phyloP scores from a whole-genome alignment of 169 alveolate species.

The Plasmodium vinckei region DNA sequence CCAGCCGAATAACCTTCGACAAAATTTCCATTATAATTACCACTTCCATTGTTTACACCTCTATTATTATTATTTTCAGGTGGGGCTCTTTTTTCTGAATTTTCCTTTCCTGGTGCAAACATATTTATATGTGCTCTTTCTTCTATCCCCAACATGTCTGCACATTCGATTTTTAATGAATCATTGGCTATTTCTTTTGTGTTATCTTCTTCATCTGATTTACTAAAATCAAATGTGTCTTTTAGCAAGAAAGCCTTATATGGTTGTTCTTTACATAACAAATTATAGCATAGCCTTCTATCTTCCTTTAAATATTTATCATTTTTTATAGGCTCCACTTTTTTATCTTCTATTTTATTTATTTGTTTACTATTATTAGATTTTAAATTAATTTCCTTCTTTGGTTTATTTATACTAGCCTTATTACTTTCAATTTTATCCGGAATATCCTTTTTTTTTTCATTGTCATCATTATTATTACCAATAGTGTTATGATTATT shows the following conservation, averaged over 20 bases:
- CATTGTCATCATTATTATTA: background rate
- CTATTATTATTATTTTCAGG: background rate
- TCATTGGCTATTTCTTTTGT: background rate
- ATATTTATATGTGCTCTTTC: background rate
- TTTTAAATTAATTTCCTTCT: background rate
- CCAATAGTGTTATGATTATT: background rate
- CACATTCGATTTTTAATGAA: background rate
- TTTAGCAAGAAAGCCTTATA: slow-evolving; percentile 48
- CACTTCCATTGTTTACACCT: background rate
- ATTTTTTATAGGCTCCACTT: background rate
- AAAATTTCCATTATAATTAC: slow-evolving; percentile 1
- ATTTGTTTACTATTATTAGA: background rate
- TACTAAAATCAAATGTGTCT: slow-evolving; percentile 1
- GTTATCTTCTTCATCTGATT: slow-evolving; percentile 11
- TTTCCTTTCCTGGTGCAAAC: background rate
- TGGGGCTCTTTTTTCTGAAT: background rate
- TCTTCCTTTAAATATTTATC: slow-evolving; percentile 35
- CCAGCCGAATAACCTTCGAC: background rate
- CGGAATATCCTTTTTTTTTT: background rate
- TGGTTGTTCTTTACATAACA: slow-evolving; percentile 50
- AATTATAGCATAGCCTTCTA: slow-evolving; percentile 17
- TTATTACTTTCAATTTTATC: background rate
- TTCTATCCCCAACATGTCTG: background rate
- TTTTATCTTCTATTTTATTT: background rate
- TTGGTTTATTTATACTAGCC: background rate